A percentile compares a stretch with the other conserved stretches of the same genome.
These are phyloP conservation scores for Entoloma clypeatum DNA, from an alignment of 1,284 basidiomycete genomes.

Conservation along the genomic window DNA sequence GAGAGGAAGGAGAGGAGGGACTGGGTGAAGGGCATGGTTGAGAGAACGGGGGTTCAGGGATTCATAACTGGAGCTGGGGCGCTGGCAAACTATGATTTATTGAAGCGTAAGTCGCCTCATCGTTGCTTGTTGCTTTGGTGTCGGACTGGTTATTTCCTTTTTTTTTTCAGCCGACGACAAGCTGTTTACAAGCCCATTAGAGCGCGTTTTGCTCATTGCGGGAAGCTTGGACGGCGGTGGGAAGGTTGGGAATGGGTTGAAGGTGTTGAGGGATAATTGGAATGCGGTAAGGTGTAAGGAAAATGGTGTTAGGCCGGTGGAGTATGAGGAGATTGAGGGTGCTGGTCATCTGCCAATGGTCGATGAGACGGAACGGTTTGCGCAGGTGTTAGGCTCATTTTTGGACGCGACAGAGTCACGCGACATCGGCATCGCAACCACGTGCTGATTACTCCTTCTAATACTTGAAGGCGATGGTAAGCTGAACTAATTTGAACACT, in stretches of 20 bases:
- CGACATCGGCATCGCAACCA: too few relatives aligned
- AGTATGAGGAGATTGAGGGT: conserved; percentile 32
- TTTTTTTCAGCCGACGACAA: conserved; percentile 12
- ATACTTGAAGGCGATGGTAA: too few relatives aligned
- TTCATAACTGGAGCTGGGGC: conserved; percentile 44
- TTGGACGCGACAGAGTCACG: too few relatives aligned
- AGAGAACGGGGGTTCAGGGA: conserved; percentile 35
- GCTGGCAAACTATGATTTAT: conserved; percentile 41
- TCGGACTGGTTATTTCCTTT: neutral
- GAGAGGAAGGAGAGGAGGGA: conserved; percentile 18
- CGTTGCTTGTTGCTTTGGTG: neutral
- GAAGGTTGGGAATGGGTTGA: conserved; percentile 37
- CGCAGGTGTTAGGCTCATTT: conserved; percentile 28
- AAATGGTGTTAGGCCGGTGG: conserved; percentile 20
- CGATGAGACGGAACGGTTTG: conserved; percentile 40
- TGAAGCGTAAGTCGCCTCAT: conserved; percentile 16
- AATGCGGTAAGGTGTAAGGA: conserved; percentile 21
- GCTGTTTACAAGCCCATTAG: conserved; percentile 27
- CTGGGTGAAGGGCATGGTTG: conserved; percentile 36
- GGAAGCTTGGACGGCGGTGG: conserved; percentile 45
- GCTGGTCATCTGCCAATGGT: conserved; percentile 51
- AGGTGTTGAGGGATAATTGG: conserved; percentile 34
- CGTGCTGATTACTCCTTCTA: too few relatives aligned
- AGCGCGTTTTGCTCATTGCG: conserved; percentile 37
- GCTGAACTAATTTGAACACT: too few relatives aligned